phyloP scores from a whole-genome alignment of 805 yeast species.

The Teunomyces aglyptinius region DNA sequence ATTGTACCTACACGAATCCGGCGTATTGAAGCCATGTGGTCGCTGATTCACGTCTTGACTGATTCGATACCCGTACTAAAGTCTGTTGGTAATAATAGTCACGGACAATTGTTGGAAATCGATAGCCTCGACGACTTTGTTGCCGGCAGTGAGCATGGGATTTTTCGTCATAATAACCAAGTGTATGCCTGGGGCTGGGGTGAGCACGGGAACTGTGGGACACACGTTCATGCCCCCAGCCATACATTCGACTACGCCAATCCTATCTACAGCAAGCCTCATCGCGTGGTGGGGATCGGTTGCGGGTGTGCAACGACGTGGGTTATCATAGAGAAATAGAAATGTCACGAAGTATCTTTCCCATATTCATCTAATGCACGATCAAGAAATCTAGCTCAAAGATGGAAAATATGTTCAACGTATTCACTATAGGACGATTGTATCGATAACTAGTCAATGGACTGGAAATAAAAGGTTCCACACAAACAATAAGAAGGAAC shows the following conservation, averaged over 20 bases:
- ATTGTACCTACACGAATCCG: slow-evolving; percentile 15
- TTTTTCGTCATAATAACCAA: slow-evolving; percentile 33
- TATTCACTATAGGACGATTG: slow-evolving; percentile 61
- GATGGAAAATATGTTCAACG: slow-evolving; percentile 83
- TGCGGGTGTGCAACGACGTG: slow-evolving; percentile 74
- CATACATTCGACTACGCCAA: slow-evolving; percentile 41
- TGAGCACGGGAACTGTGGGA: slow-evolving; percentile 95
- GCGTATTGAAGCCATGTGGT: slow-evolving; percentile 66
- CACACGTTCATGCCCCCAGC: slow-evolving; percentile 1
- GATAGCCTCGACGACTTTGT: slow-evolving; percentile 22
- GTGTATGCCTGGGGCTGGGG: slow-evolving; percentile 97
- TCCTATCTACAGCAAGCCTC: slow-evolving; percentile 21
- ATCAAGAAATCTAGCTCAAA: slow-evolving; percentile 38
- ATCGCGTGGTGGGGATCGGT: slow-evolving; percentile 31
- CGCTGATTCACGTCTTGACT: slow-evolving; percentile 57
- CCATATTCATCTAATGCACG: slow-evolving; percentile 68
- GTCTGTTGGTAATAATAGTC: slow-evolving; percentile 74
- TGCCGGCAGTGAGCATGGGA: slow-evolving; percentile 88
- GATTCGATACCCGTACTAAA: slow-evolving; percentile 16
- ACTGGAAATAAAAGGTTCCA: background rate
- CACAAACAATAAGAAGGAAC: slow-evolving; percentile 3
- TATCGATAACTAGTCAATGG: slow-evolving; percentile 41
- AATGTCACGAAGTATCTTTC: slow-evolving; percentile 73
- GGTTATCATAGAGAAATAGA: slow-evolving; percentile 34
- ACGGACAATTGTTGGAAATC: slow-evolving; percentile 53